Base-by-base conservation (phyloP, 768 basidiomycete species). In the Boletus subcaerulescens region DNA sequence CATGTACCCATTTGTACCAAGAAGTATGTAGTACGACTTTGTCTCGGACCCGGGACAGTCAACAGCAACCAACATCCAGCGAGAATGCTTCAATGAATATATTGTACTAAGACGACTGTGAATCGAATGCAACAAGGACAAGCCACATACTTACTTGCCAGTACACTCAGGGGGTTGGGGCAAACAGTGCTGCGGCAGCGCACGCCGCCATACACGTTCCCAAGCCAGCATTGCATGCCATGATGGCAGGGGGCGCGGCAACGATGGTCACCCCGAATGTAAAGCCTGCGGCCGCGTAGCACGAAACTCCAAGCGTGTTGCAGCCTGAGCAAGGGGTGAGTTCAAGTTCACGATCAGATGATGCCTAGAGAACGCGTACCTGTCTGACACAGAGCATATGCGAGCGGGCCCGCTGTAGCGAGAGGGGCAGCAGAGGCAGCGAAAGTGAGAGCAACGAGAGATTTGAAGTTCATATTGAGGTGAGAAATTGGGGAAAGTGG, bases 161-260 rank as follows among this genome's bases (percentile, higher is more conserved):
- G 11, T 24, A 12, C 18, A 15, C 26, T 69, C 52, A 71, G 14
- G 59, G 68, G n/a, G 29, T 64, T 4, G 68, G 70, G 3, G 64
- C 57, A 26, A 67, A 0, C 32, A 68, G 58, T 2, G 62, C 62
- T 1, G 38, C 35, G 7, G n/a, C 17, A 1, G 66, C 68, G 12
- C 68, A 69, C 2, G 65, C 48, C 0, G 48, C 61, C 68, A 66
- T 70, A 38, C 68, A 69, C 0, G 51, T 47, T 3, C 69, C 70
- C 0, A 68, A 39, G 8, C 1, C 65, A 4, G 32, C 44, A 3
- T 70, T 70, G 9, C 70, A 70, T 1, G 17, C 65, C 3, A 60
- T 0, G 46, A 67, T 57, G 22, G 56, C 64, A 2, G 68, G 57
- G 6, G 68, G 70, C 0, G 9, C 65, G 0, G 1, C 63, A 9